phyloP scores from a whole-genome alignment of 2,329 filamentous ascomycete species.

The Tolypocladium amazonense region DNA sequence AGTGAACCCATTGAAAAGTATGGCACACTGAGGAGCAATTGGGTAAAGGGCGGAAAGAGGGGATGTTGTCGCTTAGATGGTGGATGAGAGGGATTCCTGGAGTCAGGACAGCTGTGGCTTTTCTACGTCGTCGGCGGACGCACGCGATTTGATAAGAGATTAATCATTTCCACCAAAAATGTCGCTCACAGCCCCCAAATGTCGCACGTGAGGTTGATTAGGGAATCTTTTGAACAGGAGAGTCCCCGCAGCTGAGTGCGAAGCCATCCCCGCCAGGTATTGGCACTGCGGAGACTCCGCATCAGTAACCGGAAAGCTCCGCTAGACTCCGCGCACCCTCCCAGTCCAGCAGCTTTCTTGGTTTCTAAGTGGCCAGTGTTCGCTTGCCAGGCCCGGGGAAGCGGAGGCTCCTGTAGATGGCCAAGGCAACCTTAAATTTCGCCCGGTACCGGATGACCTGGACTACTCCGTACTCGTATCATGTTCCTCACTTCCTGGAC shows the following conservation, averaged over 20 bases:
- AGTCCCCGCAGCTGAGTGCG: neutral
- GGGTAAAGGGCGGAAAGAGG: neutral
- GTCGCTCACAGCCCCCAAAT: neutral
- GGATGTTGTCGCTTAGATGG: neutral
- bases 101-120: neutral
- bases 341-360: neutral
- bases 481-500: neutral
- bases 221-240: neutral
- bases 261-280: neutral
- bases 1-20: constrained; percentile 20
- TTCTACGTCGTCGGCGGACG: neutral
- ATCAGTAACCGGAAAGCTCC: neutral
- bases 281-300: neutral
- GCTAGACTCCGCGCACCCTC: neutral
- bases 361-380: neutral
- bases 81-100: neutral
- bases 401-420: constrained; percentile 1
- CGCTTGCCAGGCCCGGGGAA: neutral
- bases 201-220: neutral
- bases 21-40: neutral
- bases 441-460: neutral
- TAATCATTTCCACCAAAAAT: neutral
- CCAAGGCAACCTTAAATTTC: neutral
- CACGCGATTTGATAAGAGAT: neutral
- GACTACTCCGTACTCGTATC: neutral